Evolutionary conservation across 768 basidiomycete genomes (phyloP), one percentile per base, ranked within the genome.

Genomic region (Lactarius hatsudake): DNA sequence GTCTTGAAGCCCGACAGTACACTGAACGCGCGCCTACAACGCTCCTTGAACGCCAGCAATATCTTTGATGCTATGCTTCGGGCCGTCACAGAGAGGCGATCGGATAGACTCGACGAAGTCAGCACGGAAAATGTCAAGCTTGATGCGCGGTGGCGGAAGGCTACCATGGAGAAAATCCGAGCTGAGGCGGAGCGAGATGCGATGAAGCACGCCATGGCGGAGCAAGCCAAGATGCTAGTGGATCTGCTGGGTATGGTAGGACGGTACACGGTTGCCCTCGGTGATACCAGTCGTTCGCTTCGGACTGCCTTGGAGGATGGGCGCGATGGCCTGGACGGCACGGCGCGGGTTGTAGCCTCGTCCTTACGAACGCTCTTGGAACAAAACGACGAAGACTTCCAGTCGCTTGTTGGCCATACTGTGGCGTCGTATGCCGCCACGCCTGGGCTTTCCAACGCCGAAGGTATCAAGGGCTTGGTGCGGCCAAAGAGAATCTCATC

Each of bases 1-100:
- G 84, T 81, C 26, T 73, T 88, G 59, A 85, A 82, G 72, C 74
- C 85, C 2, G 81, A 83, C 56, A 90, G 91, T 9, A 74, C 82
- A 0, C 76, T 92, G 53, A 84, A 82, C 66, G 75, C 78, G 61
- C 83, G 87, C 63, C 74, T 91, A 34, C 84, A 86, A 72, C 85
- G 88, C 6, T 88, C 91, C 3, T 82, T 82, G 65, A 94, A 93
- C 74, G 87, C 91, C 5, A 82, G 79, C 68, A 86, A 88, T 38
- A 90, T 94, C 83, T 93, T 94, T 73, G 91, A 93, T 57, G 93
- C 91, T 18, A 91, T 90, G 43, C 83, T 94, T 74, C 86, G 90
- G n/a, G 91, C 91, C 18, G 87, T 88, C 59, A 86, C 88, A 40
- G 90, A 95, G 73, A 81, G 93, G 62, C 87, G 84, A 67, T 90